Base-by-base conservation (phyloP, 2,329 filamentous ascomycete genomes). In the Cryphonectria carpinicola region DNA sequence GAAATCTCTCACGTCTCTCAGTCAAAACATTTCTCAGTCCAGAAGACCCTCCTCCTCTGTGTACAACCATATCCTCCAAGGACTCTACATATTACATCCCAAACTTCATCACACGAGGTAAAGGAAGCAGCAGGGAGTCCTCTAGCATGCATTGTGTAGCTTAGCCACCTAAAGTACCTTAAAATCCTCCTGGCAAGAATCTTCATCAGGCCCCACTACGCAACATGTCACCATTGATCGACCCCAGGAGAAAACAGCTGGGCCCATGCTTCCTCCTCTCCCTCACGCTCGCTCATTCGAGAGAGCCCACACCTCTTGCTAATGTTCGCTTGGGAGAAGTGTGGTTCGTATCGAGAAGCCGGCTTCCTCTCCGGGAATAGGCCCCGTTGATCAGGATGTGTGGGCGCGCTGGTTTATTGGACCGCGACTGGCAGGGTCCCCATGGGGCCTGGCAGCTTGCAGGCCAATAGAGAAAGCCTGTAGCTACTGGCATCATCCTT, bases 341-440 rank as follows among this genome's bases (percentile, higher is more conserved):
- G 58, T 61, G 58, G 17, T 61, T 61, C 58, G 58, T 61, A 66
- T 65, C 62, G 60, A 66, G 69, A 65, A 68, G 43, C 46, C 49
- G 46, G 65, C 65, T 70, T 70, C 69, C 60, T 17, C n/a, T 70
- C 69, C 67, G 65, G 69, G 69, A 52, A 49, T 58, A 39, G 60
- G 28, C n/a, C n/a, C 37, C 65, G 39, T 25, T 49, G 60, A 49
- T 67, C 69, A 65, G 35, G 32, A 60, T 61, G 65, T 66, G 39
- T 60, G 58, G 28, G 22, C 58, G 49, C 22, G 32, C 11, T 37
- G 17, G 37, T 52, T 68, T 58, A 70, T 22, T 68, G 69, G 69
- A 49, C 22, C n/a, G 46, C 17, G 22, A 22, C 56, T 22, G 56
- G 56, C 56, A 60, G 56, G 28, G 25, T 60, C 28, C 28, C 17